Base-by-base conservation (phyloP, 805 yeast species). In the Candida broadrunensis region DNA sequence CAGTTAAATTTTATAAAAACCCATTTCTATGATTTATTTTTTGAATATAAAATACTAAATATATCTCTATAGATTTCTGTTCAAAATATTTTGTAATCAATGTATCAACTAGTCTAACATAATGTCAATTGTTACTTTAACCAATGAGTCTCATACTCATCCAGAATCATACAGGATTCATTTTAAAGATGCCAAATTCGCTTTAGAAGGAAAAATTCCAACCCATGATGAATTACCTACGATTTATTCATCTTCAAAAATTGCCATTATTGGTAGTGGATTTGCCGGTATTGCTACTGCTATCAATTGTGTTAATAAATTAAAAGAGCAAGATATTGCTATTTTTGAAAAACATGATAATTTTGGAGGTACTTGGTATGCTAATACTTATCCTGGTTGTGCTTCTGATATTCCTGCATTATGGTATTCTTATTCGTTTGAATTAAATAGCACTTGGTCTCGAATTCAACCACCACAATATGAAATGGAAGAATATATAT, bases 361-460 rank as follows among this genome's bases (percentile, higher is more conserved):
- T 33, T 64, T 65, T 47, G 73, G 74, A 14, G 73, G 74, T 12
- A 67, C 73, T 17, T 69, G 74, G 74, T 67, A 61, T 50, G 73
- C 73, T 15, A 69, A 69, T 46, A 64, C 72, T 4, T 69, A 67
- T 43, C 74, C 74, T 2, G 73, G 73, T 1, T 65, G 72, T 48
- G 72, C 73, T n/a, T 58, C 64, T 17, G 74, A 69, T 50, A 65
- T 69, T 35, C 73, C 73, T 6, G 72, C 72, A 2, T 39, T 64
- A 19, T 69, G 70, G 71, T 68, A 68, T 45, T 61, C 67, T 13
- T 55, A 56, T 34, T 61, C 53, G 27, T 50, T 51, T 29, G 71
- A 60, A 42, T 55, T 67, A 46, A 66, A 60, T 40, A 48, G 45
- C 19, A 61, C 57, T 27, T 68, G 74, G 74, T 55, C 63, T 38